Conservation (phyloP, 2,329 filamentous ascomycete genomes). For the Tricladium varicosporioides region DNA sequence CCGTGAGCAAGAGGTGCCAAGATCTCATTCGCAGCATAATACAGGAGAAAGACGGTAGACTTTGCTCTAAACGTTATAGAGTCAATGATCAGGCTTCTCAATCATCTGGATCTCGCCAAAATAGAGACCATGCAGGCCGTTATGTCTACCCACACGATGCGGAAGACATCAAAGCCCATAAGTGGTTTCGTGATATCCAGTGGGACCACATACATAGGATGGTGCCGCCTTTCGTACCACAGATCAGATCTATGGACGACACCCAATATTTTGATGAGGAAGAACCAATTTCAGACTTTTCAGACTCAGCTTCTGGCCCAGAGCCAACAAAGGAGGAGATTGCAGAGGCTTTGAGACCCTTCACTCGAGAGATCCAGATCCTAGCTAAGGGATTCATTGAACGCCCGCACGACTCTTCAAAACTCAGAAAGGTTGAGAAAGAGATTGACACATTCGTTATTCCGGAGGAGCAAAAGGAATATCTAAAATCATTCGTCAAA, state of each 20-base stretch:
- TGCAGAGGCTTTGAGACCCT: conserved; percentile 30
- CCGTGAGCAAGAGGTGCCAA: conserved; percentile 68
- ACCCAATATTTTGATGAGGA: conserved; percentile 91
- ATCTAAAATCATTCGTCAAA: conserved; percentile 34
- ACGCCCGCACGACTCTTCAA: conserved; percentile 31
- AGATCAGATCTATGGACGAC: conserved; percentile 65
- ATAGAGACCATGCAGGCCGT: conserved; percentile 44
- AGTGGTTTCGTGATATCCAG: conserved; percentile 76
- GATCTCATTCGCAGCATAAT: conserved; percentile 74
- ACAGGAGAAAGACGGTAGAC: conserved; percentile 69
- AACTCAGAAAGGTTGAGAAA: conserved; percentile 31
- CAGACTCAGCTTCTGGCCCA: conserved; percentile 39
- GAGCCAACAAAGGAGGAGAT: conserved; percentile 28
- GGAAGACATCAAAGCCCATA: conserved; percentile 83
- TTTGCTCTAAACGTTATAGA: conserved; percentile 75
- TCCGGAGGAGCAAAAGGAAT: conserved; percentile 34
- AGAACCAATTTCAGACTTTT: conserved; percentile 65
- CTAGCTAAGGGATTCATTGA: conserved; percentile 31
- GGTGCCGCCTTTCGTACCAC: conserved; percentile 76
- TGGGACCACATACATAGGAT: conserved; percentile 75
- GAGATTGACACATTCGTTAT: conserved; percentile 34
- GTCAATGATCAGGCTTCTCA: conserved; percentile 52
- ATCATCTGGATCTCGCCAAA: conserved; percentile 14
- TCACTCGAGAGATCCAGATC: conserved; percentile 35
- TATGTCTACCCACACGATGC: conserved; percentile 83